Evolutionary conservation across 257 asterid species (phyloP).

Genomic region (Coffea eugenioides): DNA sequence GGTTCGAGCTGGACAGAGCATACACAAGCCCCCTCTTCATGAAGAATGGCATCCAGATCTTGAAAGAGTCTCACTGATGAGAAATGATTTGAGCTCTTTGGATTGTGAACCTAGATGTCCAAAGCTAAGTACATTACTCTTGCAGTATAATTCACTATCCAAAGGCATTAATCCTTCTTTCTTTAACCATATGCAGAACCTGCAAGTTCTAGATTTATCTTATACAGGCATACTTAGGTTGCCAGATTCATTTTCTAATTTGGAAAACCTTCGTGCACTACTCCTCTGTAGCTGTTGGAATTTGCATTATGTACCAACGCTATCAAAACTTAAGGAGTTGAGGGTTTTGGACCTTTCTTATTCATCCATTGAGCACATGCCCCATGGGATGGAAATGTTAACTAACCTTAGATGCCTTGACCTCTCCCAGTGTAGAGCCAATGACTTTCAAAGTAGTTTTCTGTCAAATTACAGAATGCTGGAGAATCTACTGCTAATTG

Average conservation of each 20-base stretch:
- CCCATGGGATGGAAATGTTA: constrained; percentile 23
- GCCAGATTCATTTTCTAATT: constrained; percentile 31
- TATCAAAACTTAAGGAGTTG: constrained; percentile 25
- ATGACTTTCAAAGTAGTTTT: not conserved
- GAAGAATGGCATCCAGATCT: constrained; percentile 28
- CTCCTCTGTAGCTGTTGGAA: constrained; percentile 39
- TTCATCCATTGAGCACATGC: constrained; percentile 6
- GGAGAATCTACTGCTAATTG: constrained; percentile 23
- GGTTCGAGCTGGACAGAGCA: constrained; percentile 28
- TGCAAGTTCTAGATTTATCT: constrained; percentile 32
- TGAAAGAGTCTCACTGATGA: constrained; percentile 36
- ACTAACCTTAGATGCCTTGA: constrained; percentile 16
- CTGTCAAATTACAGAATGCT: constrained; percentile 17
- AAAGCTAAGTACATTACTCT: constrained; percentile 25
- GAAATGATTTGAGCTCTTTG: constrained; percentile 30
- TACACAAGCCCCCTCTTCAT: constrained; percentile 17
- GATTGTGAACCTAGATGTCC: constrained; percentile 25
- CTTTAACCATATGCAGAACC: constrained; percentile 23
- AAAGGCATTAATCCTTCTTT: constrained; percentile 22
- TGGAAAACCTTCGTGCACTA: constrained; percentile 25
- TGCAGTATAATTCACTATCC: constrained; percentile 34
- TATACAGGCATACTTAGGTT: constrained; percentile 24
- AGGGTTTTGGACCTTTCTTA: constrained; percentile 28
- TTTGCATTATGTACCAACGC: constrained; percentile 22
- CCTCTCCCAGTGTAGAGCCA: constrained; percentile 15